Percentiles rank a stretch among this genome's conserved stretches.
phyloP scores from a whole-genome alignment of 768 basidiomycete species.

The Tricholoma matsutake region DNA sequence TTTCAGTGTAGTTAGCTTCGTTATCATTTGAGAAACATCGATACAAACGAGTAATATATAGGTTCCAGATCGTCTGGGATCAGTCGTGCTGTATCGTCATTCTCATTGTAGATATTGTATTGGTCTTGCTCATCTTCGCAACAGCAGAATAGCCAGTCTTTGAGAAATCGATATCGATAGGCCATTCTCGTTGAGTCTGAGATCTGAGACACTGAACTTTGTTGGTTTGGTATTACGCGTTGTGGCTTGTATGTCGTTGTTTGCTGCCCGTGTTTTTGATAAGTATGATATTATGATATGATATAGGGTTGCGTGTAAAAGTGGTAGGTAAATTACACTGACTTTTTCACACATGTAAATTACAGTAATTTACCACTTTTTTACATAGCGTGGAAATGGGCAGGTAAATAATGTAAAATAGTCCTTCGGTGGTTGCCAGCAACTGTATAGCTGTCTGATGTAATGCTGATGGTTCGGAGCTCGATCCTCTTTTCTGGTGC shows the following conservation, averaged over 20 bases:
- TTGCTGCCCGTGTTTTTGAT: too few relatives aligned
- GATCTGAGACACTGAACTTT: too few relatives aligned
- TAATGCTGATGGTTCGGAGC: too few relatives aligned
- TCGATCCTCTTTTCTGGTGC: not conserved
- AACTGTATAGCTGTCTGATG: too few relatives aligned
- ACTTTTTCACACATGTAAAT: not conserved
- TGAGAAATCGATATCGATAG: not conserved
- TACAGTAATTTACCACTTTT: not conserved
- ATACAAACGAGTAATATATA: not conserved
- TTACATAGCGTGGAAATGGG: not conserved
- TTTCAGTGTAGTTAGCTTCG: not conserved
- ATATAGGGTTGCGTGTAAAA: not conserved
- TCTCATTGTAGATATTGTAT: not conserved
- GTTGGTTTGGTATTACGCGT: too few relatives aligned
- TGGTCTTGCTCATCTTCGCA: not conserved
- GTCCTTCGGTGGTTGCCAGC: not conserved
- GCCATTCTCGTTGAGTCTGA: not conserved
- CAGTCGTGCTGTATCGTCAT: not conserved
- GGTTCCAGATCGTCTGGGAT: constrained; percentile 5
- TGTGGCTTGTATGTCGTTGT: too few relatives aligned
- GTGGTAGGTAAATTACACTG: not conserved
- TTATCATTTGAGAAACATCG: not conserved
- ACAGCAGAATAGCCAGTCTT: constrained; percentile 2
- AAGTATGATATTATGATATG: too few relatives aligned
- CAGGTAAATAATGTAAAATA: not conserved